Percentiles rank a stretch among this genome's conserved stretches.
Evolutionary conservation across 805 yeast genomes (phyloP).

Genomic region (Candida railenensis): DNA sequence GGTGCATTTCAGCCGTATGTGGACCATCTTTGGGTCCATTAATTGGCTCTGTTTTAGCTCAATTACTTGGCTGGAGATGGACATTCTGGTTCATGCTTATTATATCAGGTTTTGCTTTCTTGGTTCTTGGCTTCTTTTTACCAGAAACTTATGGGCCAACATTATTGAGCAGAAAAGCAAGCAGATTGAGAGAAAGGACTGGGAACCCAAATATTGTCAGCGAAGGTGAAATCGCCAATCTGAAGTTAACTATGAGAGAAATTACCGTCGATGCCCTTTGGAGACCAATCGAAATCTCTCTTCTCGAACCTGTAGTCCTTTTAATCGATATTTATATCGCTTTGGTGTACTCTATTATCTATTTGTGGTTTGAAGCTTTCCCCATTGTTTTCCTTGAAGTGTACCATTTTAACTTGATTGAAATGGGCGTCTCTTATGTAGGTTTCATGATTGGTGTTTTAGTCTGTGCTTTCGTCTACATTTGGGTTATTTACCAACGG

Average conservation of each 20-base stretch:
- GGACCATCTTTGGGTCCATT: slow-evolving; percentile 61
- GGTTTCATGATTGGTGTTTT: slow-evolving; percentile 46
- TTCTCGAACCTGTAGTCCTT: slow-evolving; percentile 55
- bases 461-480: slow-evolving; percentile 33
- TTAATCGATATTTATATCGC: slow-evolving; percentile 53
- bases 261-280: slow-evolving; percentile 33
- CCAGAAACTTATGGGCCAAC: slow-evolving; percentile 52
- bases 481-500: slow-evolving; percentile 22
- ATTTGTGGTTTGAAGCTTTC: slow-evolving; percentile 60
- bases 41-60: slow-evolving; percentile 51
- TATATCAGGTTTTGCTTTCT: slow-evolving; percentile 33
- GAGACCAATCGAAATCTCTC: slow-evolving; percentile 51
- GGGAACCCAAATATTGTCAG: slow-evolving; percentile 46
- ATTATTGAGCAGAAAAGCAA: slow-evolving; percentile 47
- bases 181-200: slow-evolving; percentile 45
- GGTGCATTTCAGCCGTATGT: slow-evolving; percentile 54
- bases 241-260: slow-evolving; percentile 17
- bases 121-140: slow-evolving; percentile 37
- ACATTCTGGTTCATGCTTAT: slow-evolving; percentile 51
- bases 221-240: slow-evolving; percentile 35
- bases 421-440: slow-evolving; percentile 47
- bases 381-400: slow-evolving; percentile 51
- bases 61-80: slow-evolving; percentile 50
- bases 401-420: slow-evolving; percentile 47
- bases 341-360: slow-evolving; percentile 50